Base-by-base conservation (phyloP, 2,329 filamentous ascomycete genomes). In the Decorospora gaudefroyi region DNA sequence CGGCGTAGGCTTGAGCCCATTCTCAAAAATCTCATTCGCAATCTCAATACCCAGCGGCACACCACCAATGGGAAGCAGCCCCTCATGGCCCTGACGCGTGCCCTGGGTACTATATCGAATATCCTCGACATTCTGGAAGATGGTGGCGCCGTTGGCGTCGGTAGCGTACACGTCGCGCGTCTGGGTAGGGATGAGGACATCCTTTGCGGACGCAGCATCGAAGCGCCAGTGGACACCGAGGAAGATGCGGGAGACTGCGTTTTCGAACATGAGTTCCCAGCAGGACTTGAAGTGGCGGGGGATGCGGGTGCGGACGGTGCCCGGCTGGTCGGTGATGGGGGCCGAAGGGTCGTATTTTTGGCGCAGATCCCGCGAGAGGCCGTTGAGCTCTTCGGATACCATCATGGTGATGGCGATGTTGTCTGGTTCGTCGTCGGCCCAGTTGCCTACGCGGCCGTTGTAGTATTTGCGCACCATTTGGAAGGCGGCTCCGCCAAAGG, bases 211-310 rank as follows among this genome's bases (percentile, higher is more conserved):
- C 8, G 59, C 61, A 9, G 61, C 61, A 34, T 64, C 61, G 35
- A 63, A 64, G 28, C 56, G 47, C 61, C 60, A 64, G 35, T 64
- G 61, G 2, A 64, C 61, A 10, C 61, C 61, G 1, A 64, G 51
- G 37, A 47, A 64, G 28, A 64, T 48, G 10, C 61, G 61, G 4
- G 57, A 61, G 42, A 62, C 46, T 8, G 58, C 61, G 25, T 60
- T 62, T 23, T 62, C 59, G 22, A 64, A 64, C 31, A 65, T 65
- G 17, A 57, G 49, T 18, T 62, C 59, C 61, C 61, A 65, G 10
- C 51, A 32, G 6, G 47, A 52, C 12, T n/a, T 6, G 40, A 62
- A 65, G 8, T 55, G 40, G 12, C 49, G 46, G 1, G 36, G 33
- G 6, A 61, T 35, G 8, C 47, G 40, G 1, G 61, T 65, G 30